Conservation (phyloP, 2,329 filamentous ascomycete species). For the Fusarium scirpi region DNA sequence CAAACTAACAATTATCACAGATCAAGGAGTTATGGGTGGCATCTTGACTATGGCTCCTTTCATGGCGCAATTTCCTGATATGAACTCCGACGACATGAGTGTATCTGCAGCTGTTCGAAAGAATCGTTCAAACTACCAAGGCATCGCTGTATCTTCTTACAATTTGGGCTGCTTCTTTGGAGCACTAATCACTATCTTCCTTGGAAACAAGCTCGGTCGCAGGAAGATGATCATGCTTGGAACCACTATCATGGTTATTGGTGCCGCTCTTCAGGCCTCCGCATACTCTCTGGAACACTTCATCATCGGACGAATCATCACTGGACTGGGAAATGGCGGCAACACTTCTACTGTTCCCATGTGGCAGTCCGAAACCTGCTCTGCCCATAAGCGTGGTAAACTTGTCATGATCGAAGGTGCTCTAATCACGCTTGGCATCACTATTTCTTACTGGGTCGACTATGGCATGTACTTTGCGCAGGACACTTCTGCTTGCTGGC, state of each 20-base stretch:
- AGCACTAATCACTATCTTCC: constrained; percentile 74
- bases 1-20: constrained; percentile 55
- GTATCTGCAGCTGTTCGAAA: constrained; percentile 51
- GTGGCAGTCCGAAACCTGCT: constrained; percentile 71
- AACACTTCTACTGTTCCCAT: constrained; percentile 69
- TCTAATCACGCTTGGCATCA: constrained; percentile 68
- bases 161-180: constrained; percentile 73
- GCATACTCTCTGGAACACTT: constrained; percentile 67
- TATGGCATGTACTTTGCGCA: constrained; percentile 65
- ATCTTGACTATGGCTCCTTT: constrained; percentile 76
- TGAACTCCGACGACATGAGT: constrained; percentile 57
- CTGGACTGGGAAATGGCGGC: constrained; percentile 68
- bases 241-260: constrained; percentile 68
- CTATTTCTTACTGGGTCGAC: constrained; percentile 71
- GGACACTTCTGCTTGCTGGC: constrained; percentile 58
- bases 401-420: constrained; percentile 71
- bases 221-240: constrained; percentile 70
- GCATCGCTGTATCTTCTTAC: constrained; percentile 67
- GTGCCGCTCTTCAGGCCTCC: constrained; percentile 68
- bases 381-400: constrained; percentile 68
- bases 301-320: constrained; percentile 69
- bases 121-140: constrained; percentile 64
- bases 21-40: constrained; percentile 81
- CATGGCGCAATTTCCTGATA: constrained; percentile 67
- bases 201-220: constrained; percentile 72